Evolutionary conservation across 1,139 yeast species (phyloP).

Genomic region (Magnusiomyces magnusii): DNA sequence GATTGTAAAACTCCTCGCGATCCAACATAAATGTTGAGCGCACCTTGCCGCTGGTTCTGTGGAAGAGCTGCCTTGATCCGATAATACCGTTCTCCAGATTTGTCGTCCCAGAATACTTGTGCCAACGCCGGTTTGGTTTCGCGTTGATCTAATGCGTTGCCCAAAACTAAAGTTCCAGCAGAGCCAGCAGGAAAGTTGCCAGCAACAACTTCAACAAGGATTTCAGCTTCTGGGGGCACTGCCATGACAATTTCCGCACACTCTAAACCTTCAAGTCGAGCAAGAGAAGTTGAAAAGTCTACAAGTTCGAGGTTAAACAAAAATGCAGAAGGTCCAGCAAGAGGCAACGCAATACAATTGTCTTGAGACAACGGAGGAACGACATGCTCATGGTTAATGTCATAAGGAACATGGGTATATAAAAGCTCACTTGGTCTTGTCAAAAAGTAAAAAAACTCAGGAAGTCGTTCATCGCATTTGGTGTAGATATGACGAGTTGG

Average conservation of each 20-base stretch:
- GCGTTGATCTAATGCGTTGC: conserved; percentile 18
- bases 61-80: conserved; percentile 80
- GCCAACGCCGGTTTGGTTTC: conserved; percentile 45
- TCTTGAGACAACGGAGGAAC: conserved; percentile 75
- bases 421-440: conserved; percentile 67
- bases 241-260: conserved; percentile 68
- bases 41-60: conserved; percentile 56
- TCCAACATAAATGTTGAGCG: conserved; percentile 69
- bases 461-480: conserved; percentile 18
- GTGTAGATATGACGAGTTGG: conserved; percentile 35
- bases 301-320: conserved; percentile 49
- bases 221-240: conserved; percentile 64
- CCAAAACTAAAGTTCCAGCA: conserved; percentile 14
- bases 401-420: conserved; percentile 80
- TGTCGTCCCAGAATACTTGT: conserved; percentile 65
- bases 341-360: conserved; percentile 72
- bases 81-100: conserved; percentile 43
- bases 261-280: conserved; percentile 67
- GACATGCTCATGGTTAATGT: conserved; percentile 73
- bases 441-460: conserved; percentile 61
- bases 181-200: conserved; percentile 23
- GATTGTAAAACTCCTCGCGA: conserved; percentile 54
- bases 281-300: conserved; percentile 69
- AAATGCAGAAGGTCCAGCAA: conserved; percentile 76
- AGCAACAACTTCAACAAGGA: conserved; percentile 44